A percentile compares a stretch with the other conserved stretches of the same genome.
Evolutionary conservation across 2,329 filamentous ascomycete genomes (phyloP).

Genomic region (Mycosphaerella sp.): DNA sequence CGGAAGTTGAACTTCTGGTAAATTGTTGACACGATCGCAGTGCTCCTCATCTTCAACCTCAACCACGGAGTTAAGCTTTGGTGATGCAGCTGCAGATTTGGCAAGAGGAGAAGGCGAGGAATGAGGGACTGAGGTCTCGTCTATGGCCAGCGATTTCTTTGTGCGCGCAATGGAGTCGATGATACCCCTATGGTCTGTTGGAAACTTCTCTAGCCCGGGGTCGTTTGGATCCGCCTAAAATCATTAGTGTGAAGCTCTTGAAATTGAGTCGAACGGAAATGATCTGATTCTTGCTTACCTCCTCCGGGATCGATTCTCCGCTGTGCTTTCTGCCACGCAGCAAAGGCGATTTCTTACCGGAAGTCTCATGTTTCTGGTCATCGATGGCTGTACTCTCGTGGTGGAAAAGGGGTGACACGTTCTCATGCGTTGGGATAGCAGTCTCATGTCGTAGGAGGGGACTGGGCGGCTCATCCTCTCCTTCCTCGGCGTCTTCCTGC

Average conservation of each 20-base stretch:
- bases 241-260: constrained; percentile 2
- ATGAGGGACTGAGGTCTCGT: constrained; percentile 19
- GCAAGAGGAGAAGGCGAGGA: constrained; percentile 7
- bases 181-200: constrained; percentile 33
- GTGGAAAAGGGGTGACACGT: constrained; percentile 30
- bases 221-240: constrained; percentile 29
- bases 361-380: constrained; percentile 17
- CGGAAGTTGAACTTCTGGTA: constrained; percentile 11
- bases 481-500: not conserved
- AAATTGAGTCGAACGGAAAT: not conserved
- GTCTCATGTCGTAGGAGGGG: constrained; percentile 38
- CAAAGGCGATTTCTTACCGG: constrained; percentile 5
- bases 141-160: constrained; percentile 21
- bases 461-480: constrained; percentile 14
- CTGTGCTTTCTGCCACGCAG: constrained; percentile 15
- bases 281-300: not conserved
- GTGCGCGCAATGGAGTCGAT: constrained; percentile 30
- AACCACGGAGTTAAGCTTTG: constrained; percentile 26
- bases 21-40: constrained; percentile 9
- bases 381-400: constrained; percentile 30
- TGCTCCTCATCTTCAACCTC: constrained; percentile 26
- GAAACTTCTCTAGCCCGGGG: constrained; percentile 32
- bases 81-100: constrained; percentile 15
- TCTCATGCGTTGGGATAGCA: constrained; percentile 23
- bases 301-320: constrained; percentile 11